These are phyloP conservation scores for Letharia lupina DNA, from an alignment of 495 filamentous ascomycete species.

Conservation along the genomic window DNA sequence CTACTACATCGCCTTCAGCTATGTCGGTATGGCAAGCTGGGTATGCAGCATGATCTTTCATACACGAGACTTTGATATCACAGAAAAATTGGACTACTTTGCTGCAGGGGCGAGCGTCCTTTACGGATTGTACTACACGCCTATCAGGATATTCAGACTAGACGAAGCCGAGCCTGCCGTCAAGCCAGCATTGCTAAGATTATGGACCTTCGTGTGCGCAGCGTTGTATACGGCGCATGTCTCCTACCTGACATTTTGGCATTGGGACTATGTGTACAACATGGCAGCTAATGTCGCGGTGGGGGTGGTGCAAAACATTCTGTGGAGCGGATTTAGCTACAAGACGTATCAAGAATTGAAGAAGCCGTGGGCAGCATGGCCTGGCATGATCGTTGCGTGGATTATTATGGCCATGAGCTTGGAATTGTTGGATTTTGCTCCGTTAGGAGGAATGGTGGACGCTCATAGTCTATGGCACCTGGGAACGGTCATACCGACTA, in stretches of 20 bases:
- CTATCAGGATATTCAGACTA: constrained; percentile 71
- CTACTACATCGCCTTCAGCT: constrained; percentile 76
- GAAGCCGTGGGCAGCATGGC: constrained; percentile 77
- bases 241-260: constrained; percentile 71
- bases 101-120: constrained; percentile 84
- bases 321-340: constrained; percentile 84
- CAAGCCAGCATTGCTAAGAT: constrained; percentile 51
- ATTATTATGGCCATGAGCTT: constrained; percentile 88
- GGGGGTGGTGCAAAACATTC: constrained; percentile 67
- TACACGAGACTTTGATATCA: constrained; percentile 71
- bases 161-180: constrained; percentile 51
- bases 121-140: constrained; percentile 80
- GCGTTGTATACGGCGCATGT: constrained; percentile 68
- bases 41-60: constrained; percentile 85
- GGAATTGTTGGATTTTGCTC: constrained; percentile 89
- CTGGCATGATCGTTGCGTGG: constrained; percentile 88
- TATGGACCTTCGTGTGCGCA: constrained; percentile 68
- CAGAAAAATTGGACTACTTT: constrained; percentile 94
- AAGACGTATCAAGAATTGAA: constrained; percentile 59
- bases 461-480: constrained; percentile 96
- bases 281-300: constrained; percentile 88
- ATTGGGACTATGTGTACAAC: constrained; percentile 95
- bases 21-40: constrained; percentile 77
- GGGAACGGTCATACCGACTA: constrained; percentile 78
- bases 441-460: constrained; percentile 72